Conservation (phyloP, 2,329 filamentous ascomycete species). For the Colletotrichum cordylinicola region DNA sequence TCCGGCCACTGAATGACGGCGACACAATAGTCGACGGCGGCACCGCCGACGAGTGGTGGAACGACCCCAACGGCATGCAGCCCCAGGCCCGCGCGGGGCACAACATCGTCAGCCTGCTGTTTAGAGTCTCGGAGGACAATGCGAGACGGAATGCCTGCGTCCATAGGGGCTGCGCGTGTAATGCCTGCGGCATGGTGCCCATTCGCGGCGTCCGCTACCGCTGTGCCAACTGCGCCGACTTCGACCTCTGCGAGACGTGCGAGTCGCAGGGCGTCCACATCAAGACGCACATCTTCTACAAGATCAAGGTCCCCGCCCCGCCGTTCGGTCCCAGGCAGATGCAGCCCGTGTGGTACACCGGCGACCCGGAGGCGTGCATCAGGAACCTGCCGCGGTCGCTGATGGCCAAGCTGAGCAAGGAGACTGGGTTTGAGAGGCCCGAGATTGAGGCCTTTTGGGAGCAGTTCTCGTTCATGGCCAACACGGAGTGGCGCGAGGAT, state of each 20-base stretch:
- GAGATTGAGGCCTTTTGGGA: conserved; percentile 95
- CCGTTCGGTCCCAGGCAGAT: conserved; percentile 82
- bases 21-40: conserved; percentile 45
- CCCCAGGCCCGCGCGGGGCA: conserved; percentile 66
- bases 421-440: conserved; percentile 82
- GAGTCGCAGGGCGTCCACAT: conserved; percentile 79
- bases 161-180: conserved; percentile 91
- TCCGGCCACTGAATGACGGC: conserved; percentile 36
- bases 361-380: conserved; percentile 77
- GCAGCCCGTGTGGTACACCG: conserved; percentile 86
- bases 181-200: conserved; percentile 84
- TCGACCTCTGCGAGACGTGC: conserved; percentile 93
- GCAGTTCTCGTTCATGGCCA: conserved; percentile 94
- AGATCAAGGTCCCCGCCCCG: conserved; percentile 88
- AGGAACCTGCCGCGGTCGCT: conserved; percentile 71
- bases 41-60: conserved; percentile 57
- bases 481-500: conserved; percentile 82
- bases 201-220: conserved; percentile 93
- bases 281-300: conserved; percentile 96
- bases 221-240: conserved; percentile 95
- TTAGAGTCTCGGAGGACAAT: conserved; percentile 93
- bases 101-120: conserved; percentile 84
- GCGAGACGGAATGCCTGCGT: conserved; percentile 87
- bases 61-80: conserved; percentile 45
- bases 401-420: conserved; percentile 71